Conservation (phyloP, 805 yeast species). For the Ogataea henricii region DNA sequence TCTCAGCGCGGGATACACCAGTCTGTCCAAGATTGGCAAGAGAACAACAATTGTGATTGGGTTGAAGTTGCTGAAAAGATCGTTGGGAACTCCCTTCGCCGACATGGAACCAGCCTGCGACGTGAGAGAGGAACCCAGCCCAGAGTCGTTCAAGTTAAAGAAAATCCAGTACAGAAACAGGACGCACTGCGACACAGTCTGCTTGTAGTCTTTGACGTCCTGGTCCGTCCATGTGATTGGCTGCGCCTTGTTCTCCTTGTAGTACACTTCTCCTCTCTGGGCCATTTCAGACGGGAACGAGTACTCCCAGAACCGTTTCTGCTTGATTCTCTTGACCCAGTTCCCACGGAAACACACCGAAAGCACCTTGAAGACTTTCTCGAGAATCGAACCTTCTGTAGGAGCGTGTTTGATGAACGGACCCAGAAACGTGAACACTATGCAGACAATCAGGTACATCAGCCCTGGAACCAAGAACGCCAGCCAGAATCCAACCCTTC, state of each 20-base stretch:
- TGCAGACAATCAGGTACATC: constrained; percentile 53
- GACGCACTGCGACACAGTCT: constrained; percentile 46
- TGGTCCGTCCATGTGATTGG: constrained; percentile 43
- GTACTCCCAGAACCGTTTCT: constrained; percentile 48
- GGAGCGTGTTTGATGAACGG: constrained; percentile 36
- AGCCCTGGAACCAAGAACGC: constrained; percentile 58
- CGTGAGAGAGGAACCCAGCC: constrained; percentile 49
- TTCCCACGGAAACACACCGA: constrained; percentile 44
- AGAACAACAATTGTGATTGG: constrained; percentile 54
- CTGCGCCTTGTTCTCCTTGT: constrained; percentile 30
- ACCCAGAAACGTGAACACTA: constrained; percentile 42
- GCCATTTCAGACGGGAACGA: constrained; percentile 48
- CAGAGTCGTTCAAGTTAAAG: constrained; percentile 46
- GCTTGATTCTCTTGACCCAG: constrained; percentile 43
- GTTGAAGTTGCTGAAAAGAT: constrained; percentile 55
- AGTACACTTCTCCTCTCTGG: constrained; percentile 43
- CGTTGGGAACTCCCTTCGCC: constrained; percentile 55
- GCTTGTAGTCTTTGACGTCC: constrained; percentile 48
- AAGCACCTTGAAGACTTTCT: constrained; percentile 43
- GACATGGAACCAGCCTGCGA: constrained; percentile 59
- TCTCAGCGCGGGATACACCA: constrained; percentile 50
- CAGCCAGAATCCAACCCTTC: constrained; percentile 55
- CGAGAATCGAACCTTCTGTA: constrained; percentile 51
- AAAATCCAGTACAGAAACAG: constrained; percentile 45
- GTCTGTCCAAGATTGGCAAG: constrained; percentile 51